Conservation (phyloP, 169 alveolate genomes). For the Plasmodium vivax region DNA sequence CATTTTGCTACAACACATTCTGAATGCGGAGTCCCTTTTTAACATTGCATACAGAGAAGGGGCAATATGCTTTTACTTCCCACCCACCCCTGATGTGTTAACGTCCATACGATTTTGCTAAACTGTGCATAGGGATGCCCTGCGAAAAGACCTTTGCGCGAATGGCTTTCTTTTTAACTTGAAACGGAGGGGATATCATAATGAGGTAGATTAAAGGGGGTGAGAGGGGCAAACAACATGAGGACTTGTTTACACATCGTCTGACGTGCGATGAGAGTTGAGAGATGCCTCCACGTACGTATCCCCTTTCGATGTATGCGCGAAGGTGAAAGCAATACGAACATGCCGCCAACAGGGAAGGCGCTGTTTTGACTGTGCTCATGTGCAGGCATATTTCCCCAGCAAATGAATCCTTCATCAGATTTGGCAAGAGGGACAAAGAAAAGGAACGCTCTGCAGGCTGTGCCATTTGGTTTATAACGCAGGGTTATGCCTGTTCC, state of each 20-base stretch:
- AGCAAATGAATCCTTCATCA: background rate
- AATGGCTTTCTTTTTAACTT: background rate
- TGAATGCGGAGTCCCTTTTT: background rate
- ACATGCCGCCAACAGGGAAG: background rate
- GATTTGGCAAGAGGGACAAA: background rate
- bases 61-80: background rate
- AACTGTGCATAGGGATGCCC: background rate
- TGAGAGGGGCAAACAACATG: background rate
- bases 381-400: background rate
- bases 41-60: background rate
- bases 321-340: background rate
- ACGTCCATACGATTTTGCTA: background rate
- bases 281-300: background rate
- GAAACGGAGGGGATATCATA: background rate
- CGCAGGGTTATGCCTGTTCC: background rate
- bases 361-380: background rate
- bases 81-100: background rate
- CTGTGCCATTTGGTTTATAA: background rate
- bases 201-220: background rate
- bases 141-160: background rate
- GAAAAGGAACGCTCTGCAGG: background rate
- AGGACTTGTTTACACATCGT: background rate
- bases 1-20: background rate
- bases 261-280: background rate
- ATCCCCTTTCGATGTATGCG: background rate